phyloP scores from a whole-genome alignment of 768 basidiomycete species.

The Butyriboletus loyo region DNA sequence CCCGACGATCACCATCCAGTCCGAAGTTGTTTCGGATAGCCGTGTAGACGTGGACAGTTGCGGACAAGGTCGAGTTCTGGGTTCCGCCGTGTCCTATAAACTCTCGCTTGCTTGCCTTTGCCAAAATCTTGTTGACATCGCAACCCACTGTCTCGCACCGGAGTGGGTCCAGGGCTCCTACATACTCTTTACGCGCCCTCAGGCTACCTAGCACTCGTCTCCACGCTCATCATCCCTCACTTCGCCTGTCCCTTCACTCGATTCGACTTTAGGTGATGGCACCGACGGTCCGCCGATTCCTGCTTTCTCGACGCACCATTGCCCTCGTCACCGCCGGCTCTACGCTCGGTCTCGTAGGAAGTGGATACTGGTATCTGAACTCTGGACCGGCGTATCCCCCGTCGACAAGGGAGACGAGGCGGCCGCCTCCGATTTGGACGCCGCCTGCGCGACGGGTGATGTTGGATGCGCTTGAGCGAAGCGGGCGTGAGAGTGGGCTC shows the following conservation, averaged over 20 bases:
- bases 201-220: too few relatives aligned
- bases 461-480: slow-evolving; percentile 47
- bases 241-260: too few relatives aligned
- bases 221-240: too few relatives aligned
- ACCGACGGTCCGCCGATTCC: slow-evolving; percentile 12
- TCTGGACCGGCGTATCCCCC: slow-evolving; percentile 67
- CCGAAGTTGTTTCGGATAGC: not conserved
- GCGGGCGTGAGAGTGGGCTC: not conserved
- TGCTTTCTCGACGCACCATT: slow-evolving; percentile 58
- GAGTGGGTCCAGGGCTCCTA: too few relatives aligned
- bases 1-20: too few relatives aligned
- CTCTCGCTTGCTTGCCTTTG: not conserved
- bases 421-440: slow-evolving; percentile 77
- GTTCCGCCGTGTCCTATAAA: not conserved
- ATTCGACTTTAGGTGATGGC: not conserved
- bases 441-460: slow-evolving; percentile 69
- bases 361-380: slow-evolving; percentile 70
- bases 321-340: slow-evolving; percentile 52
- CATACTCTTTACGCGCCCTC: too few relatives aligned
- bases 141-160: too few relatives aligned
- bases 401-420: slow-evolving; percentile 62
- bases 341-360: slow-evolving; percentile 49
- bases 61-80: too few relatives aligned
- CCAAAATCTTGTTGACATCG: not conserved
- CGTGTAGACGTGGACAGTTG: too few relatives aligned